Base-by-base conservation (phyloP, 2,329 filamentous ascomycete species). In the Fusarium clavum region DNA sequence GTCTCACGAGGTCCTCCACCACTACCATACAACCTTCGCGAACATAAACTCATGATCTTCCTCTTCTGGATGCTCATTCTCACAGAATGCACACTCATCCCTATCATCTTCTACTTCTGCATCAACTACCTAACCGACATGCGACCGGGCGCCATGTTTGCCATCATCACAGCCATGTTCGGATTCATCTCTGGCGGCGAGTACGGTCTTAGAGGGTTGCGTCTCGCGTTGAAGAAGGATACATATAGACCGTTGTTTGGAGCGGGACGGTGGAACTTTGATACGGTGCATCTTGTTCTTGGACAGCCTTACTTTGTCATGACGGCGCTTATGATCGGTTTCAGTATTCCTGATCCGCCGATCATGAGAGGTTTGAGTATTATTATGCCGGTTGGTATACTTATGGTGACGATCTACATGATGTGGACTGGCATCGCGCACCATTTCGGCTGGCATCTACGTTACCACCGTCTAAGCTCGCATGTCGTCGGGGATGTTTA, bases 151-250 rank as follows among this genome's bases (percentile, higher is more conserved):
- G 67, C 65, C 5, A 74, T 81, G 52, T 84, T 84, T 59, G 82
- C 83, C 57, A 83, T 84, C 52, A 81, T 84, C 53, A 84, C 83
- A 1, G 80, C 83, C 14, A 82, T 84, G 72, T 84, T 83, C 69
- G 83, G 83, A 51, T 76, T 83, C 55, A 79, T 83, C 9, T 84
- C 82, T 0, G 82, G 83, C 25, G 76, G 83, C 48, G 82, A 84
- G 62, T 83, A 83, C 43, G 81, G 79, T 8, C 62, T 70, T 24
- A 48, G 67, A 5, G 55, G 67, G 5, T 32, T 69, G 8, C 61
- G 67, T 1, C 48, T 69, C 14, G 51, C 43, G 8, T 1, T 69
- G 9, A 69, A 69, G 14, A 60, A 20, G 6, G 67, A 69, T 44
- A 57, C 52, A 0, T 69, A 69, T 8, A 41, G 67, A 0, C 67